phyloP scores from a whole-genome alignment of 148 eudicot genomes.

The Fagopyrum homotropicum region DNA sequence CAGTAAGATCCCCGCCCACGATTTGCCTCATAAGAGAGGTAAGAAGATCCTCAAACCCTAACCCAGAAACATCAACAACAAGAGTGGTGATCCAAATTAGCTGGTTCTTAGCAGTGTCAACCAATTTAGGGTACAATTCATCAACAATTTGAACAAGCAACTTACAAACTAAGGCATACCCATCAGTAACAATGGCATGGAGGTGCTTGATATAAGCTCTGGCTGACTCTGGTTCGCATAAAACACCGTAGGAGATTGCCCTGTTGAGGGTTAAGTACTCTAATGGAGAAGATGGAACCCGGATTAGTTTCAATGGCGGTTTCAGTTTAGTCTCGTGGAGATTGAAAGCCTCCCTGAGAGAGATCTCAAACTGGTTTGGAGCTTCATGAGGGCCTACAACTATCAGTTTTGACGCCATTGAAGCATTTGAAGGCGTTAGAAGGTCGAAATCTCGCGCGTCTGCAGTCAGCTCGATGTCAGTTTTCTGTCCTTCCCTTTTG shows the following conservation, averaged over 20 bases:
- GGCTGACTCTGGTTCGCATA: constrained; percentile 48
- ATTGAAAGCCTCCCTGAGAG: constrained; percentile 51
- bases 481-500: no score
- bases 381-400: constrained; percentile 39
- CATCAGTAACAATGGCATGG: constrained; percentile 66
- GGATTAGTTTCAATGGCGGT: constrained; percentile 56
- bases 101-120: constrained; percentile 45
- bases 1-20: constrained; percentile 63
- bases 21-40: constrained; percentile 84
- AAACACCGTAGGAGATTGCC: constrained; percentile 64
- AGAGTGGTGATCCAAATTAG: constrained; percentile 58
- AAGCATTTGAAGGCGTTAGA: no score
- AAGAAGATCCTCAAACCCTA: constrained; percentile 51
- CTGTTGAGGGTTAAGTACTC: constrained; percentile 48
- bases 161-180: constrained; percentile 48
- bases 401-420: constrained; percentile 56
- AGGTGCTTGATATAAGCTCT: constrained; percentile 55
- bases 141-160: constrained; percentile 45
- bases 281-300: constrained; percentile 27
- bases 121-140: constrained; percentile 51
- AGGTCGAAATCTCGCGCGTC: no score
- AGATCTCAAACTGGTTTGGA: constrained; percentile 41
- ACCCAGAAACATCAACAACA: constrained; percentile 57
- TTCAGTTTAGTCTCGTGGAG: constrained; percentile 39
- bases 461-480: no score